These are phyloP conservation scores for Apiotrichum veenhuisii DNA, from an alignment of 1,284 basidiomycete genomes.

Conservation along the genomic window DNA sequence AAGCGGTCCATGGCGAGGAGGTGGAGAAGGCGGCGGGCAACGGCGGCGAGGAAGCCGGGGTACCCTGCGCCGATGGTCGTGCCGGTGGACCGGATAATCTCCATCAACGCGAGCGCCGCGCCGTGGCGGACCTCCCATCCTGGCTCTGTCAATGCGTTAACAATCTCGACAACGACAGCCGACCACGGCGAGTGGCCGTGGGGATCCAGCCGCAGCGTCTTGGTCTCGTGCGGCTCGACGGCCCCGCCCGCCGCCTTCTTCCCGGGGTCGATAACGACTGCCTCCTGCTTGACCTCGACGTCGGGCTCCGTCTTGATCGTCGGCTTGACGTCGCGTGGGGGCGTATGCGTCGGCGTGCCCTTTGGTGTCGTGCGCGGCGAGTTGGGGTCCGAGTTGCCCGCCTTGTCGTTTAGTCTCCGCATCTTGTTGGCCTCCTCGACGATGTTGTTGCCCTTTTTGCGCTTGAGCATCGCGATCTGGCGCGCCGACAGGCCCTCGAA, in stretches of 20 bases:
- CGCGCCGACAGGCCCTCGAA: conserved; percentile 48
- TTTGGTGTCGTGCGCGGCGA: conserved; percentile 14
- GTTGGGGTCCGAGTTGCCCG: conserved; percentile 10
- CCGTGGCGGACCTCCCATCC: conserved; percentile 95
- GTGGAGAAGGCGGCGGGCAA: conserved; percentile 81
- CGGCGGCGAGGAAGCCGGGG: conserved; percentile 52
- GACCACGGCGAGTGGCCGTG: conserved; percentile 83
- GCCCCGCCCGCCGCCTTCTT: conserved; percentile 41
- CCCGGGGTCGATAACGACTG: conserved; percentile 45
- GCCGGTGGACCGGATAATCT: conserved; percentile 83
- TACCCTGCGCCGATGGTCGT: conserved; percentile 74
- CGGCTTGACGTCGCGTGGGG: conserved; percentile 11
- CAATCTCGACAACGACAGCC: conserved; percentile 73
- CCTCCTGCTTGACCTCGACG: conserved; percentile 19
- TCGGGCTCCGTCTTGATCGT: conserved; percentile 12
- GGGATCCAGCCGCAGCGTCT: conserved; percentile 32
- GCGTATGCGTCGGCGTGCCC: conserved; percentile 12
- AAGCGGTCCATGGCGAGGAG: conserved; percentile 96
- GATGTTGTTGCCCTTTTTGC: conserved; percentile 48
- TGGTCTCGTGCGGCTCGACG: conserved; percentile 32
- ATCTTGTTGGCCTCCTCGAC: conserved; percentile 48
- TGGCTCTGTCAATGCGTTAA: conserved; percentile 76
- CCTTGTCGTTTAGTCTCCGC: conserved; percentile 38
- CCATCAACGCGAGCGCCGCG: conserved; percentile 84
- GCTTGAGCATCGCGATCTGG: conserved; percentile 49